Conservation (phyloP, 139 green algal species). For the Chlamydomonas eustigma region DNA sequence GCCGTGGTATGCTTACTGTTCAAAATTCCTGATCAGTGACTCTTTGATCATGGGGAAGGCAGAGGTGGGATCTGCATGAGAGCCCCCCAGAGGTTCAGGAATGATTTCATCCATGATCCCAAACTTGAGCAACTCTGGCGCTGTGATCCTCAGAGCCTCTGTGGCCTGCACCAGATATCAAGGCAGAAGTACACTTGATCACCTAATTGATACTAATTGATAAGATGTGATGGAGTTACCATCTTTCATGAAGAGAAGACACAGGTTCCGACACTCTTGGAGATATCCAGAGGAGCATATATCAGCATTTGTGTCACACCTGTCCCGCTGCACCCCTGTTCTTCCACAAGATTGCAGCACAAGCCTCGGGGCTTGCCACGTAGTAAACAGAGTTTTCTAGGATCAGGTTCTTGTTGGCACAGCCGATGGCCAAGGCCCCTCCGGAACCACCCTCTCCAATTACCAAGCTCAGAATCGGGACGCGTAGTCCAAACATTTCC, state of each 20-base stretch:
- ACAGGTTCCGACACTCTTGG: too few species aligned
- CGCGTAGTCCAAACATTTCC: slow-evolving; percentile 94
- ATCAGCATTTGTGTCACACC: too few species aligned
- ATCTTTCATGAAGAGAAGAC: too few species aligned
- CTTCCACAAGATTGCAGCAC: slow-evolving; percentile 96
- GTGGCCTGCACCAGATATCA: slow-evolving; percentile 59
- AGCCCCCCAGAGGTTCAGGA: slow-evolving; percentile 85
- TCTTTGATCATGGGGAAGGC: slow-evolving; percentile 85
- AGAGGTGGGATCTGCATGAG: slow-evolving; percentile 80
- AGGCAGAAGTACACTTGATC: not conserved
- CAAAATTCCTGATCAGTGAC: slow-evolving; percentile 51
- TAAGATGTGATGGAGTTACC: too few species aligned
- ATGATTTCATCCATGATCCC: slow-evolving; percentile 87
- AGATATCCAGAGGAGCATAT: too few species aligned
- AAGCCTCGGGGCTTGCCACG: slow-evolving; percentile 91
- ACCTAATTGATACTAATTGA: too few species aligned
- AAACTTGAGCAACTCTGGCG: slow-evolving; percentile 74
- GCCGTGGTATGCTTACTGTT: not conserved
- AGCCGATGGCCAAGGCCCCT: slow-evolving; percentile 93
- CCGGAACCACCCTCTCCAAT: slow-evolving; percentile 93
- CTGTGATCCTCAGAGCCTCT: slow-evolving; percentile 90
- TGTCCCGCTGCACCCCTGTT: slow-evolving; percentile 59
- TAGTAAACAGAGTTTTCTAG: slow-evolving; percentile 97
- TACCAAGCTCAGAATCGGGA: slow-evolving; percentile 89
- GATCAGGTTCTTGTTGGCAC: slow-evolving; percentile 87